phyloP scores from a whole-genome alignment of 768 basidiomycete species.

The Kondoa malvinella region DNA sequence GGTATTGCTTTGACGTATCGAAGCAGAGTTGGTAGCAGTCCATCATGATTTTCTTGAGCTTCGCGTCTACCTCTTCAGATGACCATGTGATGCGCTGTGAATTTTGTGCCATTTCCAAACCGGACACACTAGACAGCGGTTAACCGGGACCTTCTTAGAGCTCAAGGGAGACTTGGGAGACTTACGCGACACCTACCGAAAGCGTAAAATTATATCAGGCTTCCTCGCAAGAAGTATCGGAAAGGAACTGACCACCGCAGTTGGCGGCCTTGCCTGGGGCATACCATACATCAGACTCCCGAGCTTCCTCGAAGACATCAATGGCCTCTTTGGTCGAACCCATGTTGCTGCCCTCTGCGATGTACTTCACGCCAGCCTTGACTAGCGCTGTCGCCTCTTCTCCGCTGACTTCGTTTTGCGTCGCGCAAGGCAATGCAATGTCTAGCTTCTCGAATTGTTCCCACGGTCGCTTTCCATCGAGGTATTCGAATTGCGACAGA shows the following conservation, averaged over 20 bases:
- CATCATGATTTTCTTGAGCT: constrained; percentile 55
- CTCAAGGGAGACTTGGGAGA: no score
- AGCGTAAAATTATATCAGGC: no score
- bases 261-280: constrained; percentile 49
- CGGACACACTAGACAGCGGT: no score
- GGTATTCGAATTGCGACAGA: constrained; percentile 20
- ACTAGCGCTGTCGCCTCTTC: constrained; percentile 55
- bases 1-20: constrained; percentile 44
- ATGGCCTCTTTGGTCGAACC: constrained; percentile 57
- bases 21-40: constrained; percentile 46
- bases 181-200: no score
- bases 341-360: constrained; percentile 66
- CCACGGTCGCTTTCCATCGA: constrained; percentile 45
- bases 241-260: constrained; percentile 59
- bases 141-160: no score
- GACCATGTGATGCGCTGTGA: constrained; percentile 50
- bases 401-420: constrained; percentile 52
- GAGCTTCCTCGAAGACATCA: constrained; percentile 50
- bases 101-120: constrained; percentile 68
- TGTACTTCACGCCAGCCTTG: constrained; percentile 50
- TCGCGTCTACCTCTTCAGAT: constrained; percentile 46
- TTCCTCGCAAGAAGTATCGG: no score
- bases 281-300: constrained; percentile 44
- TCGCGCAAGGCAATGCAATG: constrained; percentile 38
- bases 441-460: constrained; percentile 45